A percentile compares a stretch with the other conserved stretches of the same genome.
Evolutionary conservation across 768 basidiomycete genomes (phyloP).

Genomic region (Arthromyces matolae): DNA sequence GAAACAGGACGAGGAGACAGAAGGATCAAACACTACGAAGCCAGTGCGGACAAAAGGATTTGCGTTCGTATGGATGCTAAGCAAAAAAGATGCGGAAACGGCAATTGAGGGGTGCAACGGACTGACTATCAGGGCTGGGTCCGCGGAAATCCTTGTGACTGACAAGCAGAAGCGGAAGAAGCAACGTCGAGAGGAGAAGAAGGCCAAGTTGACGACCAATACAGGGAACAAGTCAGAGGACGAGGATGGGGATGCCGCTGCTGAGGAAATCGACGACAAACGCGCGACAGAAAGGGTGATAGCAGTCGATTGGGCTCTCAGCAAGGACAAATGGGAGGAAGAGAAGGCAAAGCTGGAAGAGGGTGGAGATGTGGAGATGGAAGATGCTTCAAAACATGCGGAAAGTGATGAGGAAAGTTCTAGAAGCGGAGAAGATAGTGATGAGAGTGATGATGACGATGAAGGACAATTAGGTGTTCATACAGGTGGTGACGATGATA

Average conservation of each 20-base stretch:
- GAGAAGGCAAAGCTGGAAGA: conserved; percentile 57
- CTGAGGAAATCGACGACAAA: conserved; percentile 31
- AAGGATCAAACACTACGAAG: conserved; percentile 18
- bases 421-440: conserved; percentile 26
- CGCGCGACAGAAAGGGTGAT: conserved; percentile 56
- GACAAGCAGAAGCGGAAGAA: conserved; percentile 72
- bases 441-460: conserved; percentile 37
- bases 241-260: conserved; percentile 27
- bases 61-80: conserved; percentile 93
- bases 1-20: conserved; percentile 24
- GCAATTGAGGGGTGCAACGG: conserved; percentile 83
- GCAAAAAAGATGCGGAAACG: conserved; percentile 77
- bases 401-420: conserved; percentile 26
- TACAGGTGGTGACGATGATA: conserved; percentile 36
- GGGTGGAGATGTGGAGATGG: conserved; percentile 36
- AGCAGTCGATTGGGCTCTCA: conserved; percentile 95
- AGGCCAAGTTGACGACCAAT: conserved; percentile 34
- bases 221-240: conserved; percentile 34
- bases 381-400: conserved; percentile 27
- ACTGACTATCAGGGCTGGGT: conserved; percentile 59
- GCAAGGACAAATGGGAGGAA: conserved; percentile 89
- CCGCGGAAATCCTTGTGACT: conserved; percentile 49
- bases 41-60: conserved; percentile 66
- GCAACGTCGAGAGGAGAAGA: conserved; percentile 51
- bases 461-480: conserved; percentile 45